These are phyloP conservation scores for Aegilops tauschii DNA, from an alignment of 176 grass and related monocot species.

Conservation along the genomic window DNA sequence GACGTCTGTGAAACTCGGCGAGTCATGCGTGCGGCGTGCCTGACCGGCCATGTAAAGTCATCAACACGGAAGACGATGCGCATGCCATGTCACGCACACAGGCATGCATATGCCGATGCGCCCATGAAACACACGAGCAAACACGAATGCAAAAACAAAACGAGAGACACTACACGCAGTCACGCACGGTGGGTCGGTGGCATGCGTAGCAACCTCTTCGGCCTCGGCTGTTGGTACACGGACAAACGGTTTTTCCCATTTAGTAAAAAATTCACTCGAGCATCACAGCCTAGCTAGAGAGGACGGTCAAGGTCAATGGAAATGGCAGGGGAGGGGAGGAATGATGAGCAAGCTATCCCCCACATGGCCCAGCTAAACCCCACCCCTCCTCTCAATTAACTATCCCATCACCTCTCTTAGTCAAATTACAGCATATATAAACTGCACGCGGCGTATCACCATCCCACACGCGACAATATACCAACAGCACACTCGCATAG, in stretches of 20 bases:
- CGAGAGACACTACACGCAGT: too few species aligned
- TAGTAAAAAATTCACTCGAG: neutral
- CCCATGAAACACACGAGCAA: neutral
- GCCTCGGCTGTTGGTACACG: neutral
- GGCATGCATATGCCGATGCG: neutral
- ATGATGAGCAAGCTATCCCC: neutral
- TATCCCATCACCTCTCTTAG: neutral
- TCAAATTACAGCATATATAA: conserved; percentile 30
- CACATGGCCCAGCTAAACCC: conserved; percentile 35
- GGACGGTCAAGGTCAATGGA: conserved; percentile 28
- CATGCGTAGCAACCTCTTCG: neutral
- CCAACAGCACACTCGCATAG: neutral
- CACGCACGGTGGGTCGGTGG: neutral
- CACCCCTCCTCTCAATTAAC: neutral
- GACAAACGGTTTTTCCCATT: neutral
- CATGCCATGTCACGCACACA: neutral
- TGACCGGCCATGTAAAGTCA: neutral
- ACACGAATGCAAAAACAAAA: neutral
- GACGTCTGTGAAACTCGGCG: neutral
- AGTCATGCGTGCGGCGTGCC: neutral
- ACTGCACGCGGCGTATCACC: neutral
- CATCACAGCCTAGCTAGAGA: neutral
- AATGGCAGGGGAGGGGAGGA: conserved; percentile 2
- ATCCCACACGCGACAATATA: neutral
- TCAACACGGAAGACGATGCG: neutral